Conservation (phyloP, 73 alveolate genomes). For the Blepharisma japonicum region DNA sequence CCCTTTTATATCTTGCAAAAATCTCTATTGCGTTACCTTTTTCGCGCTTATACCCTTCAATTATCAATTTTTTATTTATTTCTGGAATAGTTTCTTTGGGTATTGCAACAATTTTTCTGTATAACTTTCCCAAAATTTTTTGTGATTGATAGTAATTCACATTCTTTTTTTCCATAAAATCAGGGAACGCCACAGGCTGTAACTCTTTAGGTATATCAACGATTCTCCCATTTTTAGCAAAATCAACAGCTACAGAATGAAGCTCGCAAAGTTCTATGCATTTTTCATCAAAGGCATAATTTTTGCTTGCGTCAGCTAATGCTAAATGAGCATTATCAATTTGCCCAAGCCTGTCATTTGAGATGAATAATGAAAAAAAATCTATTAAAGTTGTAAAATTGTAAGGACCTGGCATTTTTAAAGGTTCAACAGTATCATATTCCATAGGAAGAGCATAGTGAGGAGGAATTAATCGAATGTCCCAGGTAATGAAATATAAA, state of each 20-base stretch:
- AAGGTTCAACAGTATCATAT: slow-evolving; percentile 42
- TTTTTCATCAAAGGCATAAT: slow-evolving; percentile 60
- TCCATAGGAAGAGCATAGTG: slow-evolving; percentile 51
- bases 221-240: slow-evolving; percentile 71
- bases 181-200: slow-evolving; percentile 66
- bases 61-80: slow-evolving; percentile 45
- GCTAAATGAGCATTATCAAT: slow-evolving; percentile 81
- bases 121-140: slow-evolving; percentile 67
- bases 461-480: slow-evolving; percentile 52
- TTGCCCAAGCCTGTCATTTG: slow-evolving; percentile 75
- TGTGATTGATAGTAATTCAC: slow-evolving; percentile 50
- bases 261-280: slow-evolving; percentile 67
- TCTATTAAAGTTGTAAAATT: slow-evolving; percentile 62
- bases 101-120: slow-evolving; percentile 49
- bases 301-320: slow-evolving; percentile 66
- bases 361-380: slow-evolving; percentile 61
- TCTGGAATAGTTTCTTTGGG: slow-evolving; percentile 45
- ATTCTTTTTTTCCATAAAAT: slow-evolving; percentile 83
- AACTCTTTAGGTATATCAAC: slow-evolving; percentile 56
- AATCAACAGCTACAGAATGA: slow-evolving; percentile 84
- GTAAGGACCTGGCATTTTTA: slow-evolving; percentile 41
- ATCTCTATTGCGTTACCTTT: slow-evolving; percentile 41
- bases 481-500: slow-evolving; percentile 71
- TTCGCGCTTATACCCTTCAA: slow-evolving; percentile 41
- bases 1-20: slow-evolving; percentile 47